These are phyloP conservation scores for Ascochyta lentis DNA, from an alignment of 2,329 filamentous ascomycete species.

Conservation along the genomic window DNA sequence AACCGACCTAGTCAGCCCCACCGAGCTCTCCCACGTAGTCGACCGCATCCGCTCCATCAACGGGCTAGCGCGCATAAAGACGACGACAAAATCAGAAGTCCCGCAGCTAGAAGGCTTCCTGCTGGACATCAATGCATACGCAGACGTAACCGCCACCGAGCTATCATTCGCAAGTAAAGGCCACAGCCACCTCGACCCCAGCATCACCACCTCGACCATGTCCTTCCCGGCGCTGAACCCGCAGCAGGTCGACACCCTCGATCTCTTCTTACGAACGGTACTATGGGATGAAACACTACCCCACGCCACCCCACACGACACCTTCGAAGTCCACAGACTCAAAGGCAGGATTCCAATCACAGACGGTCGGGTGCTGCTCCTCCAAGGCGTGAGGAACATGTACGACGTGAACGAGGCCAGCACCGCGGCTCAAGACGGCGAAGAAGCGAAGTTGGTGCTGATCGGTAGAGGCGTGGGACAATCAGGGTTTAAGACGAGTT, in stretches of 20 bases:
- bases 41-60: constrained; percentile 85
- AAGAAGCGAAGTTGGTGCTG: constrained; percentile 40
- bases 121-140: constrained; percentile 91
- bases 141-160: constrained; percentile 70
- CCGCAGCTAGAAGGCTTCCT: constrained; percentile 84
- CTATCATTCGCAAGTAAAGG: constrained; percentile 77
- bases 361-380: constrained; percentile 72
- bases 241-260: constrained; percentile 68
- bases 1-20: constrained; percentile 76
- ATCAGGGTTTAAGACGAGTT: constrained; percentile 18
- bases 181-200: constrained; percentile 91
- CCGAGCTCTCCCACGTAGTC: constrained; percentile 73
- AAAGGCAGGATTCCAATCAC: constrained; percentile 78
- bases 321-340: constrained; percentile 83
- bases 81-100: constrained; percentile 80
- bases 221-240: constrained; percentile 66
- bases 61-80: constrained; percentile 80
- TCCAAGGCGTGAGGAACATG: constrained; percentile 91
- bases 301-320: constrained; percentile 16
- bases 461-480: constrained; percentile 42
- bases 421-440: neutral
- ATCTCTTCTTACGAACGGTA: constrained; percentile 81
- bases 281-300: constrained; percentile 81
- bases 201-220: constrained; percentile 83
- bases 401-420: constrained; percentile 81